Percentiles rank a stretch among this genome's conserved stretches.
These are phyloP conservation scores for Aspergillus sclerotialis DNA, from an alignment of 2,329 filamentous ascomycete species.

Conservation along the genomic window DNA sequence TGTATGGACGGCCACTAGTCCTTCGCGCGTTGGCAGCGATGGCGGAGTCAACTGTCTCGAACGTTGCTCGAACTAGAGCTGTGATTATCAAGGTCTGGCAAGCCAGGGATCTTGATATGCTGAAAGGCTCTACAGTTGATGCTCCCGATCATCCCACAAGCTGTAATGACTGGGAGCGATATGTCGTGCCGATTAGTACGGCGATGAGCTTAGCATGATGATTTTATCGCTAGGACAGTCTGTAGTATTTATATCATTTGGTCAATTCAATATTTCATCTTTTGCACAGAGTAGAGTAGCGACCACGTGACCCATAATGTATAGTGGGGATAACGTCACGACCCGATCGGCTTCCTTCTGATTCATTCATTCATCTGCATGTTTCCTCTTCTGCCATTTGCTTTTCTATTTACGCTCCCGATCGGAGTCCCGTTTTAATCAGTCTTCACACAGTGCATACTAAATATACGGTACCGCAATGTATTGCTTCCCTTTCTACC, in stretches of 20 bases:
- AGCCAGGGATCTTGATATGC: conserved; percentile 32
- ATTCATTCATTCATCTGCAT: no score
- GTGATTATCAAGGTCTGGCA: conserved; percentile 45
- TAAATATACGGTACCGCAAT: no score
- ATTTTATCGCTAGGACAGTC: not conserved
- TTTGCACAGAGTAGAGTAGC: no score
- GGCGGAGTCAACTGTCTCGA: conserved; percentile 35
- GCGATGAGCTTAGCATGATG: conserved; percentile 37
- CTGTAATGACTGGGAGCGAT: conserved; percentile 37
- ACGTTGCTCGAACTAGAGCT: conserved; percentile 38
- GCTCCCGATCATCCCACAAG: conserved; percentile 6
- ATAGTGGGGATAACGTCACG: no score
- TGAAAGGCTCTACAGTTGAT: conserved; percentile 15
- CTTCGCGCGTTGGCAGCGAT: conserved; percentile 36
- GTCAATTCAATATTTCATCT: not conserved
- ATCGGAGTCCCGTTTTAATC: no score
- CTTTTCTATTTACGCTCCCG: no score
- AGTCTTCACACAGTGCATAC: no score
- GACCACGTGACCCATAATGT: no score
- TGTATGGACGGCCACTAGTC: conserved; percentile 33
- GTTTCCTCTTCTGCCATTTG: no score
- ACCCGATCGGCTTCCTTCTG: no score
- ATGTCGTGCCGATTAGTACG: conserved; percentile 36
- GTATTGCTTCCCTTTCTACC: no score
- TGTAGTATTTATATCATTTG: not conserved